phyloP scores from a whole-genome alignment of 306 rosid genomes.

The Crotalaria pallida region DNA sequence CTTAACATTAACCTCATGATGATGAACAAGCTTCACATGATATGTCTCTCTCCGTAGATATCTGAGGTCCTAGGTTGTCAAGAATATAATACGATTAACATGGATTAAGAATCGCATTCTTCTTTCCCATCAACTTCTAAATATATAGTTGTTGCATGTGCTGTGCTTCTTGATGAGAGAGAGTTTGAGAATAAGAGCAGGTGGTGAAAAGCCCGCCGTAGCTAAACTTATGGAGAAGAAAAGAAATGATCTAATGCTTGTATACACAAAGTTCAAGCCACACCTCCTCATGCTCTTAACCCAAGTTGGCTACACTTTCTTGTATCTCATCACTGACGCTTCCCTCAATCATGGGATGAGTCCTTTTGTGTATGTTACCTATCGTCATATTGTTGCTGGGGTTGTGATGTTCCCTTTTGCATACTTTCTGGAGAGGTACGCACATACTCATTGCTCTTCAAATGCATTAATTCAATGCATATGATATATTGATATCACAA shows the following conservation, averaged over 20 bases:
- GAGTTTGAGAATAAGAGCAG: slow-evolving; percentile 8
- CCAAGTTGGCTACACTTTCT: slow-evolving; percentile 54
- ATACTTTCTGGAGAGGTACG: slow-evolving; percentile 74
- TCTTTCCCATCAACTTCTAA: slow-evolving; percentile 17
- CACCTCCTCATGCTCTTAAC: slow-evolving; percentile 54
- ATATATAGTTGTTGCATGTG: neutral
- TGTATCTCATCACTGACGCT: slow-evolving; percentile 64
- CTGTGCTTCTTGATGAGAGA: slow-evolving; percentile 25
- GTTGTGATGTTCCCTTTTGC: slow-evolving; percentile 66
- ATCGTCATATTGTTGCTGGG: slow-evolving; percentile 54
- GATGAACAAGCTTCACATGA: too few relatives aligned
- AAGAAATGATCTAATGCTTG: neutral
- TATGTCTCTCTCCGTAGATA: too few relatives aligned
- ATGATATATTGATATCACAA: too few relatives aligned
- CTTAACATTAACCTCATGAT: too few relatives aligned
- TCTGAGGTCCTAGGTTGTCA: too few relatives aligned
- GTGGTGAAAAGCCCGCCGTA: neutral
- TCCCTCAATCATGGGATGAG: slow-evolving; percentile 93
- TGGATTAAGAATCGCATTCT: slow-evolving; percentile 36
- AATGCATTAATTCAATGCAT: neutral
- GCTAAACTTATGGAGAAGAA: slow-evolving; percentile 27
- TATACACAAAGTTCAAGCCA: slow-evolving; percentile 51
- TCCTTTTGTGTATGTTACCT: slow-evolving; percentile 72
- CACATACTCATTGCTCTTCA: neutral
- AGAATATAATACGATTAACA: neutral